Evolutionary conservation across 2,329 filamentous ascomycete species (phyloP).

Genomic region (Cucurbitaria berberidis): DNA sequence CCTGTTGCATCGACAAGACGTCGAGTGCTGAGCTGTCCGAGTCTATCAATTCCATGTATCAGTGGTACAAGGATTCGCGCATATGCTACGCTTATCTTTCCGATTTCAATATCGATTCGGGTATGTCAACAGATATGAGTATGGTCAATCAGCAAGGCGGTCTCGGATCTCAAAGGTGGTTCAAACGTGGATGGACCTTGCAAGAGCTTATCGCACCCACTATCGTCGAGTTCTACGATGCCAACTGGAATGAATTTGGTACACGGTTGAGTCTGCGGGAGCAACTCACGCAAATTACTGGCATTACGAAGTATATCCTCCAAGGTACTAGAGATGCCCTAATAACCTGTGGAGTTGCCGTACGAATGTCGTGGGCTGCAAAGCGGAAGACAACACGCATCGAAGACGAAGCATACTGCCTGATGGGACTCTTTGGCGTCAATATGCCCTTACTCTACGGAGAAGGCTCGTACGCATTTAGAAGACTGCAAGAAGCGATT

Average conservation of each 20-base stretch:
- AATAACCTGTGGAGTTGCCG: not conserved
- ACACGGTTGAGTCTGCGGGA: constrained; percentile 3
- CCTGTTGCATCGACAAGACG: constrained; percentile 4
- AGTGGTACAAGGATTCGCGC: not conserved
- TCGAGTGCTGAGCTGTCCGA: constrained; percentile 1
- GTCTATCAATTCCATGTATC: constrained; percentile 2
- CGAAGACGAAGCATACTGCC: not conserved
- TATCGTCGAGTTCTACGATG: constrained; percentile 16
- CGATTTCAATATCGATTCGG: not conserved
- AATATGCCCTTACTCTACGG: not conserved
- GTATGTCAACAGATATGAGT: not conserved
- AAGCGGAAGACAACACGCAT: not conserved
- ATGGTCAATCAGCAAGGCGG: not conserved
- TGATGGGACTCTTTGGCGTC: not conserved
- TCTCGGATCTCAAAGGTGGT: not conserved
- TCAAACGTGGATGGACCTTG: constrained; percentile 1
- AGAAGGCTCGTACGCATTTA: not conserved
- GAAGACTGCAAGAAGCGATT: not conserved
- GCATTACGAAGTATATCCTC: not conserved
- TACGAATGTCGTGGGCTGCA: not conserved
- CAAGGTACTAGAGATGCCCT: not conserved
- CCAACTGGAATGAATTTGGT: constrained; percentile 7
- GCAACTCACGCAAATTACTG: constrained; percentile 8
- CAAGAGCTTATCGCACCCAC: constrained; percentile 8
- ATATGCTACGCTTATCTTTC: constrained; percentile 3